Percentiles rank a stretch among this genome's conserved stretches.
Conservation (phyloP, 2,329 filamentous ascomycete species). For the Aspergillus bombycis region DNA sequence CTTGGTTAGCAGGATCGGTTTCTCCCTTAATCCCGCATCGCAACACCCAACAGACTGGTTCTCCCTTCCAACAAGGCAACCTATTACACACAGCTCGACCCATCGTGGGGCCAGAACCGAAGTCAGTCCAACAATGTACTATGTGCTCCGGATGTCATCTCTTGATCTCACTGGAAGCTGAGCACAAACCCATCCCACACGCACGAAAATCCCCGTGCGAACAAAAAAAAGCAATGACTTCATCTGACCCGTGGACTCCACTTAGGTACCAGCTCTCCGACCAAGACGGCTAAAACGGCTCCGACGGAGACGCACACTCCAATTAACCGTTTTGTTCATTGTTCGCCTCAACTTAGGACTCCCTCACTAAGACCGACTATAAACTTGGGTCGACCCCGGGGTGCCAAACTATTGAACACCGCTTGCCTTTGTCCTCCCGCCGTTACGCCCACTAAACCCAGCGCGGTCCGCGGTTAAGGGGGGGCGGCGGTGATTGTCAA, state of each 20-base stretch:
- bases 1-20: not conserved
- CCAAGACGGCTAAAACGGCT: conserved; percentile 2
- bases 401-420: not conserved
- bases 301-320: not conserved
- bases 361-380: not conserved
- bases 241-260: not conserved
- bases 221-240: not conserved
- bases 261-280: not conserved
- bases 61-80: not conserved
- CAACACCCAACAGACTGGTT: not conserved
- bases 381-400: not conserved
- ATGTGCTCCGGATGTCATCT: no score
- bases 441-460: not conserved
- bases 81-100: not conserved
- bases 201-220: not conserved
- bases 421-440: not conserved
- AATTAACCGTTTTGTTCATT: not conserved
- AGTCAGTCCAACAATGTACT: no score
- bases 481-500: not conserved
- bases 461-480: not conserved
- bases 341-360: not conserved
- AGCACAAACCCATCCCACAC: not conserved
- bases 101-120: not conserved
- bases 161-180: no score
- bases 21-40: not conserved